Evolutionary conservation across 345 rosid species (phyloP).

Genomic region (Streptanthus diversifolius): DNA sequence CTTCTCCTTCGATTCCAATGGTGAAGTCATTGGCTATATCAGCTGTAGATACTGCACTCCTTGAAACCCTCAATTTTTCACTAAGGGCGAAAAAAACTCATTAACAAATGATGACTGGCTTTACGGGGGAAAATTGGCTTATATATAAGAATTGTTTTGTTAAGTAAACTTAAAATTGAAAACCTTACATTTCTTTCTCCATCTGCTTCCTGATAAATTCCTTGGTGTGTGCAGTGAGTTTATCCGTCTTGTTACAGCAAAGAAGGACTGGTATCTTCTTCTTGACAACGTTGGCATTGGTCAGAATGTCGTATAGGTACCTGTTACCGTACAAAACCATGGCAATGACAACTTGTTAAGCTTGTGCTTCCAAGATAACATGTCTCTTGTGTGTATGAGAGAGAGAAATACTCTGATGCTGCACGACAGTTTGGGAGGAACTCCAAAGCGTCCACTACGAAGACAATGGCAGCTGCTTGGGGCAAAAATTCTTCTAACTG

Average conservation of each 20-base stretch:
- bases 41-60: slow-evolving; percentile 76
- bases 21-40: slow-evolving; percentile 78
- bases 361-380: background rate
- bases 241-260: slow-evolving; percentile 93
- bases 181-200: slow-evolving; percentile 91
- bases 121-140: background rate
- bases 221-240: slow-evolving; percentile 93
- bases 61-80: slow-evolving; percentile 39
- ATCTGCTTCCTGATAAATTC: slow-evolving; percentile 86
- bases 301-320: slow-evolving; percentile 83
- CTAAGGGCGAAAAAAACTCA: background rate
- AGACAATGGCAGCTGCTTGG: slow-evolving; percentile 83
- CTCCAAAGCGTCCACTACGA: slow-evolving; percentile 85
- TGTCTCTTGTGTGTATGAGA: background rate
- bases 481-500: slow-evolving; percentile 79
- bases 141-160: background rate
- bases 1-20: slow-evolving; percentile 69
- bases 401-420: slow-evolving; percentile 63
- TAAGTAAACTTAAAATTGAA: background rate
- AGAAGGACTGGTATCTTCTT: slow-evolving; percentile 76
- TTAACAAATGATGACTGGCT: background rate
- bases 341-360: background rate
- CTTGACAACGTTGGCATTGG: slow-evolving; percentile 69
- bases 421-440: slow-evolving; percentile 73
- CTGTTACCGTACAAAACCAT: slow-evolving; percentile 36